Evolutionary conservation across 2,329 filamentous ascomycete genomes (phyloP).

Genomic region (Lecanosticta acicola): DNA sequence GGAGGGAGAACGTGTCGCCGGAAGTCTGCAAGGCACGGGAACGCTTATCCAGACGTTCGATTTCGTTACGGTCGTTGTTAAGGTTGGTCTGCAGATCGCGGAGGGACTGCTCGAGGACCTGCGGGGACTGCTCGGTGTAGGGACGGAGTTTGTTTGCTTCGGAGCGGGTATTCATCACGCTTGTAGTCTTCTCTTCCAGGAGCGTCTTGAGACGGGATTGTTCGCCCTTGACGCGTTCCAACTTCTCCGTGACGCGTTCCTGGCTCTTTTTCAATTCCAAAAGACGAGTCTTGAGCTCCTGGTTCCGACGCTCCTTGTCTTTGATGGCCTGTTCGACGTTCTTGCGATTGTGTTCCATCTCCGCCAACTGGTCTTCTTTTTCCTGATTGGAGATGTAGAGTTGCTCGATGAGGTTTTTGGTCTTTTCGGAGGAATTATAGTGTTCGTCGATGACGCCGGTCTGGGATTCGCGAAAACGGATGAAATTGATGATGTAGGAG

Average conservation of each 20-base stretch:
- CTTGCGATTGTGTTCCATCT: slow-evolving; percentile 73
- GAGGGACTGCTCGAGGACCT: slow-evolving; percentile 72
- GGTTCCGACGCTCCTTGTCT: slow-evolving; percentile 79
- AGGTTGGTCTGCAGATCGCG: slow-evolving; percentile 76
- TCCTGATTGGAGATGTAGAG: slow-evolving; percentile 82
- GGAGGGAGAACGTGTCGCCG: slow-evolving; percentile 79
- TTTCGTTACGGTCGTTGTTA: slow-evolving; percentile 71
- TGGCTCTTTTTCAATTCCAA: slow-evolving; percentile 76
- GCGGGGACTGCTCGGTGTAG: slow-evolving; percentile 85
- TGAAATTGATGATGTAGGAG: slow-evolving; percentile 97
- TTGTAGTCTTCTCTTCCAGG: slow-evolving; percentile 66
- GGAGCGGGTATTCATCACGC: slow-evolving; percentile 66
- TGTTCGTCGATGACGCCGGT: slow-evolving; percentile 85
- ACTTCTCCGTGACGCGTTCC: slow-evolving; percentile 71
- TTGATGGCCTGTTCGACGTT: slow-evolving; percentile 75
- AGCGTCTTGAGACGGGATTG: slow-evolving; percentile 68
- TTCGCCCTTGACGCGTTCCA: slow-evolving; percentile 76
- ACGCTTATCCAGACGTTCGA: slow-evolving; percentile 80
- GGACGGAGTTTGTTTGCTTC: slow-evolving; percentile 86
- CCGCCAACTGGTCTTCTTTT: slow-evolving; percentile 70
- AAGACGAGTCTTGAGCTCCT: slow-evolving; percentile 76
- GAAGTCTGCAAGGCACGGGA: slow-evolving; percentile 89
- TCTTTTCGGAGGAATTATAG: slow-evolving; percentile 82
- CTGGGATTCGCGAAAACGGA: slow-evolving; percentile 91
- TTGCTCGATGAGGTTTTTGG: slow-evolving; percentile 80